Base-by-base conservation (phyloP, 768 basidiomycete species). In the Dioszegia hungarica region DNA sequence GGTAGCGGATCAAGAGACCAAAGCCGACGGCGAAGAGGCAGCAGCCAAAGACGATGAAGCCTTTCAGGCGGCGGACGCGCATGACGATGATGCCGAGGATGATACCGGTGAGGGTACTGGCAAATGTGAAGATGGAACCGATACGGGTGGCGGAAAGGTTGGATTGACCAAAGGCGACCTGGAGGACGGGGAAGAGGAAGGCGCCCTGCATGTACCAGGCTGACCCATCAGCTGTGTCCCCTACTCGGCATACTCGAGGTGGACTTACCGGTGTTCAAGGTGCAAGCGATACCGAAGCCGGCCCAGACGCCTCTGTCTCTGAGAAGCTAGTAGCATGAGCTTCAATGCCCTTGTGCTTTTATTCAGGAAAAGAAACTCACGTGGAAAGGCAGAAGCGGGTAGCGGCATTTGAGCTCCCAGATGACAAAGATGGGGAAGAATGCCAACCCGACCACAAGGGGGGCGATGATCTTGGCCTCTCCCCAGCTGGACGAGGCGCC, bases 401-500 rank as follows among this genome's bases (percentile, higher is more conserved):
- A 46, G 5, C 56, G 57, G 56, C 63, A 38, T 31, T 64, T 67
- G 25, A 29, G 41, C 57, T 77, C 70, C 66, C 64, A 69, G 39
- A 67, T 40, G 36, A 63, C 33, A 54, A 77, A 75, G 29, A 50
- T 48, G 3, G 72, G 66, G 45, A 75, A 38, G 19, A 60, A 55
- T 27, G 64, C 24, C 39, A 77, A 20, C 14, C 75, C 75, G 44
- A 77, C 47, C 40, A 77, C 73, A 17, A 77, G 58, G 52, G 68
- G 73, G 8, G 64, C 70, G 52, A 75, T 72, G 54, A 73, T 66
- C 29, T 66, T 48, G 8, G 66, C 57, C 10, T 53, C 33, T 1
- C 34, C 36, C 77, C 77, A 77, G 1, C 24, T 28, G n/a, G 56
- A 40, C 10, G 43, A 39, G 19, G 56, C 62, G 12, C 70, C 65